Evolutionary conservation across 2,329 filamentous ascomycete species (phyloP), one percentile per base, ranked within the genome.

Genomic region (Aphanoascus verrucosus): DNA sequence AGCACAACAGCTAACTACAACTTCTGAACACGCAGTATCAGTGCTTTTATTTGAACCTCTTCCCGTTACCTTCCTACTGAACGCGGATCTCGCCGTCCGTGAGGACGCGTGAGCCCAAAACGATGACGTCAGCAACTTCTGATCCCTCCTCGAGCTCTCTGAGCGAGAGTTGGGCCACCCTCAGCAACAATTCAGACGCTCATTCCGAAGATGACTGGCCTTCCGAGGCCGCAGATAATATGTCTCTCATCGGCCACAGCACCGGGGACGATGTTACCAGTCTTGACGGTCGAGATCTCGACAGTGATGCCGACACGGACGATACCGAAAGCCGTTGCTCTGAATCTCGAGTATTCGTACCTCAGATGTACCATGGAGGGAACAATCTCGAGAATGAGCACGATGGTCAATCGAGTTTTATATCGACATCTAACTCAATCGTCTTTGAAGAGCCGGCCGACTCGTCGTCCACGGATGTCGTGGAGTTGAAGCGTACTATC

Each of bases 131-230:
- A 57, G 45, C 5, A 19, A 56, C 57, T 19, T 51, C 59, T 12
- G 63, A 67, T 9, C 62, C 63, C 31, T 56, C 61, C 2, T 42
- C 48, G 59, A 65, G 57, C 49, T 64, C 69, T 9, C 61, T 74
- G 55, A 70, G 69, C 53, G 72, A 74, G 52, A 74, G 72, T 59
- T 74, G 72, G 72, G 69, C 72, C 17, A 72, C 69, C 1, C 61
- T 74, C 54, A 71, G 69, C 51, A 65, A 28, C 7, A 28, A 64
- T n/a, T 68, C 69, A 15, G 72, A 74, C 55, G 62, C 66, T 19
- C 68, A 71, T 49, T 72, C 70, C 2, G 71, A 74, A 54, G 71
- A 75, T 59, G 72, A 70, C 48, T 62, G 66, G 53, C 69, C 64
- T 34, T 74, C 72, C 1, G 71, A 74, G 38, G 65, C 69, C 48